Evolutionary conservation across 2,329 filamentous ascomycete genomes (phyloP), one percentile per base, ranked within the genome.

Genomic region (Escovopsis sp.): DNA sequence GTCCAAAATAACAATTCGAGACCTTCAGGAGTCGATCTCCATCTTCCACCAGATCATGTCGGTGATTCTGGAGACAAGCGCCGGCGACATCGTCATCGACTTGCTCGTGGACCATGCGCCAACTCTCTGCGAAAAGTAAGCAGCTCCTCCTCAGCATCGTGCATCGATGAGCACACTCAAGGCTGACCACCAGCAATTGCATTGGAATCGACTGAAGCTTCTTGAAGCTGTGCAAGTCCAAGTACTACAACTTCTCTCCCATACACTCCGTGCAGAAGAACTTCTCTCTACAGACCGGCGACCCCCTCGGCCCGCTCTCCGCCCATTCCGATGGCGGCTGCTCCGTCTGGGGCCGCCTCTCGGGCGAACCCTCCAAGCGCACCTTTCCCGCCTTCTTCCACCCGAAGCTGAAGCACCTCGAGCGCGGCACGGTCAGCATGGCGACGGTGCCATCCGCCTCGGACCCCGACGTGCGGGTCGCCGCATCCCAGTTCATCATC

Each of bases 231-330:
- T 95, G 91, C 76, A 96, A 96, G 67, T 71, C 87, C 64, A 98
- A 95, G 68, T 98, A 96, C 67, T 98, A 95, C 77, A 96, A 96
- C 68, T 96, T 93, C 61, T 80, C 87, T 6, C 91, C 89, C 24
- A 68, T 96, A 42, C 85, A 95, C 65, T 87, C 81, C 50, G 76
- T 98, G 32, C 91, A 95, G 58, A 91, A 89, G 60, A 79, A 86
- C 63, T 96, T 95, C 64, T 94, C 88, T 46, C 94, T 94, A 63
- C 89, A 96, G 63, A 93, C 85, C 29, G 89, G 89, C 58, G 91
- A 96, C 56, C 89, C 89, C 11, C 79, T 96, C 41, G 89, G 91
- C 11, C 89, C 88, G 11, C 76, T 82, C 43, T 84, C 86, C 12
- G 68, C 76, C 51, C 77, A 87, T 37, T 94, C 88, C 52, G 86